Base-by-base conservation (phyloP, 768 basidiomycete genomes). In the Trametes punicea region DNA sequence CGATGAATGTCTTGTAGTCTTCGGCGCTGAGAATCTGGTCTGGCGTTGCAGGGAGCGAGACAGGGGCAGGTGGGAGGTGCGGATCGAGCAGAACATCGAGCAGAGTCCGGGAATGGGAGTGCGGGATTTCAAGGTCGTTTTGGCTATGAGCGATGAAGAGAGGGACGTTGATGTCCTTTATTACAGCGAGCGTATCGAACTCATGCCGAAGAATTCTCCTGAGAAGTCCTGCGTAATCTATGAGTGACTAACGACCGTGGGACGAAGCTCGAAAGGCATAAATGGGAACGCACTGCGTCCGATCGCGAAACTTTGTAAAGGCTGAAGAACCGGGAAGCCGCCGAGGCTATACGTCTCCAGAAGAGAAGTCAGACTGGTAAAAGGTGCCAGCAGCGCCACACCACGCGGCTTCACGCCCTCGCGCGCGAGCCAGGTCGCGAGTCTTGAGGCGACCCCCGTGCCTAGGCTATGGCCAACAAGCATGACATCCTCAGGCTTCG, bases 381-480 rank as follows among this genome's bases (percentile, higher is more conserved):
- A 76, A 49, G 81, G 71, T 46, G 75, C 72, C 59, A 77, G 66
- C 21, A 80, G 62, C 1, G 74, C 73, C 7, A 80, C 51, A 6
- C 76, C 77, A 27, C 73, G 67, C 0, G 74, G 72, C 20, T 62
- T 59, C 25, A 71, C 59, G 72, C 74, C 75, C 56, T 81, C 75
- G 1, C 55, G 57, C 11, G 72, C 71, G 3, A 84, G 68, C 44
- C 69, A 60, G 25, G 67, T 73, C 15, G 71, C 75, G 9, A 78
- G 68, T 49, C 65, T 75, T 25, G 75, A 74, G 0, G 71, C 77
- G 2, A 98, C 88, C 0, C 86, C 93, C 0, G 94, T 94, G 1
- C 95, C 95, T 11, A 98, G 74, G 61, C 91, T 94, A 63, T 95
- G 93, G 0, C 95, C 95, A 3, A 91, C 74, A 39, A 98, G 68